phyloP scores from a whole-genome alignment of 1,139 yeast genomes.

The Suhomyces maxii region DNA sequence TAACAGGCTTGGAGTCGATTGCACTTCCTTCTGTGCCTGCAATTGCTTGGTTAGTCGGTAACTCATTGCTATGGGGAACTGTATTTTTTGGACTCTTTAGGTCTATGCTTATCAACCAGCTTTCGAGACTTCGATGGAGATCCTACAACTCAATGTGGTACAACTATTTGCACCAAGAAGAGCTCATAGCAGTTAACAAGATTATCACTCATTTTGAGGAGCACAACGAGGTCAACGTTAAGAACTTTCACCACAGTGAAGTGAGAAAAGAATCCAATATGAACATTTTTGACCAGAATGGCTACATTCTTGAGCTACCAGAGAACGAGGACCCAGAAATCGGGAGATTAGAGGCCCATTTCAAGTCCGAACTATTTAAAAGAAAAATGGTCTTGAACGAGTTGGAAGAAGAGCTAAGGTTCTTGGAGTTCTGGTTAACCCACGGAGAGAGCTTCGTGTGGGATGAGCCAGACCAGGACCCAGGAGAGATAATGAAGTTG shows the following conservation, averaged over 20 bases:
- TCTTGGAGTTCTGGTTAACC: slow-evolving; percentile 39
- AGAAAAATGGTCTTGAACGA: slow-evolving; percentile 36
- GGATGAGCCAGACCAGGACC: slow-evolving; percentile 82
- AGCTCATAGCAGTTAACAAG: slow-evolving; percentile 30
- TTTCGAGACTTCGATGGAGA: slow-evolving; percentile 39
- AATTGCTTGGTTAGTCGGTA: slow-evolving; percentile 11
- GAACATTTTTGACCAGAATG: slow-evolving; percentile 22
- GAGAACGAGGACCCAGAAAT: slow-evolving; percentile 11
- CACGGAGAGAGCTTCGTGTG: slow-evolving; percentile 57
- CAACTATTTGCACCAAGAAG: slow-evolving; percentile 28
- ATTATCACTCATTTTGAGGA: slow-evolving; percentile 43
- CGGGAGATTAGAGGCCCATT: slow-evolving; percentile 19
- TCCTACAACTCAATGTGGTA: slow-evolving; percentile 25
- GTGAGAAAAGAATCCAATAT: slow-evolving; percentile 25
- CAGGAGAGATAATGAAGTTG: slow-evolving; percentile 44
- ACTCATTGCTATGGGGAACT: slow-evolving; percentile 9
- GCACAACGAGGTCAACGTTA: slow-evolving; percentile 38
- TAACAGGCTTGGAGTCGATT: slow-evolving; percentile 2
- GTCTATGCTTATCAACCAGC: slow-evolving; percentile 16
- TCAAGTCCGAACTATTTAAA: slow-evolving; percentile 27
- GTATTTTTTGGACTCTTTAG: slow-evolving; percentile 13
- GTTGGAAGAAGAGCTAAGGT: slow-evolving; percentile 36
- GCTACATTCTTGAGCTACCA: slow-evolving; percentile 32
- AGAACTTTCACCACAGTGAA: slow-evolving; percentile 39
- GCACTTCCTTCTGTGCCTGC: slow-evolving; percentile 16